Evolutionary conservation across 208 protist genomes (phyloP).

Genomic region (Trypanosoma melophagium): DNA sequence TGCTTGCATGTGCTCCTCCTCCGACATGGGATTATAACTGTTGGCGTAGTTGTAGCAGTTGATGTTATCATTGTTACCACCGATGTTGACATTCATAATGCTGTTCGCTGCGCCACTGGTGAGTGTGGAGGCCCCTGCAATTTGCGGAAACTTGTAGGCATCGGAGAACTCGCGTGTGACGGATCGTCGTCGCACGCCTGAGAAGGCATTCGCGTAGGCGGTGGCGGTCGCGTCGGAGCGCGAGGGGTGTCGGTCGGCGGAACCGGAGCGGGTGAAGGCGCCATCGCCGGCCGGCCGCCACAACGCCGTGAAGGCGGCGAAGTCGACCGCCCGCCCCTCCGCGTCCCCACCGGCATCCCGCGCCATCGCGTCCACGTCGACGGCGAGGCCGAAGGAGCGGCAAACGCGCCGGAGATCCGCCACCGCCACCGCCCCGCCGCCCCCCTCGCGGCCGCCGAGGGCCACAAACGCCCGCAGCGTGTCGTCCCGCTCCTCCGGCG

Average conservation of each 20-base stretch:
- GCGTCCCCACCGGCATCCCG: slow-evolving; percentile 43
- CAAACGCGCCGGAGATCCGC: slow-evolving; percentile 55
- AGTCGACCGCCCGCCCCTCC: slow-evolving; percentile 57
- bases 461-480: slow-evolving; percentile 77
- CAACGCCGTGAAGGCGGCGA: slow-evolving; percentile 68
- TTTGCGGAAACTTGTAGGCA: too few relatives aligned
- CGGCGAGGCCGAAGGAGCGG: slow-evolving; percentile 67
- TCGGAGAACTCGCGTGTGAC: too few relatives aligned
- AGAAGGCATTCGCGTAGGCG: too few relatives aligned
- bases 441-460: slow-evolving; percentile 77
- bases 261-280: too few relatives aligned
- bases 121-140: too few relatives aligned
- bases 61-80: background rate
- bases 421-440: slow-evolving; percentile 48
- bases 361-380: slow-evolving; percentile 77
- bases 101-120: too few relatives aligned
- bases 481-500: slow-evolving; percentile 45
- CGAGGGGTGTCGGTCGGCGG: too few relatives aligned
- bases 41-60: background rate
- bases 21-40: slow-evolving; percentile 26
- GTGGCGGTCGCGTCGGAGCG: too few relatives aligned
- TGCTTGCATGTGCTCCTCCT: slow-evolving; percentile 57
- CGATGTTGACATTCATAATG: background rate
- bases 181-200: too few relatives aligned
- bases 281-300: slow-evolving; percentile 26